phyloP scores from a whole-genome alignment of 345 rosid genomes.

The Bruguiera sexangula region DNA sequence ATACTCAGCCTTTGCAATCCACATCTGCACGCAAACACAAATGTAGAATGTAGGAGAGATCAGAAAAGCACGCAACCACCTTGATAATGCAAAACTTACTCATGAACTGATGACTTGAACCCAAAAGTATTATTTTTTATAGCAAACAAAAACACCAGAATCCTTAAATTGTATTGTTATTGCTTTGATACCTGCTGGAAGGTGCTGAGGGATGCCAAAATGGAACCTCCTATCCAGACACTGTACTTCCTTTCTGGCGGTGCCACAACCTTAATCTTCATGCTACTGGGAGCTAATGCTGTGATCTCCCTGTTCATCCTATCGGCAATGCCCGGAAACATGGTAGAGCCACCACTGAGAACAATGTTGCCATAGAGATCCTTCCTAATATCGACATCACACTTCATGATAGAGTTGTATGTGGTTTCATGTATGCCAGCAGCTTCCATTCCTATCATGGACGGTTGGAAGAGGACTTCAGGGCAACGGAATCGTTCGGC shows the following conservation, averaged over 20 bases:
- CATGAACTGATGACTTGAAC: background rate
- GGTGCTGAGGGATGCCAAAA: constrained; percentile 56
- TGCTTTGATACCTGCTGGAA: constrained; percentile 53
- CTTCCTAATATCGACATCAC: constrained; percentile 63
- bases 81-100: background rate
- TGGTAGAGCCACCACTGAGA: constrained; percentile 64
- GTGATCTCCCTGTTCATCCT: constrained; percentile 78
- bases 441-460: constrained; percentile 68
- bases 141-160: no score
- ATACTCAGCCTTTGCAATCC: constrained; percentile 68
- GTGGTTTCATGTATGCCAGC: constrained; percentile 58
- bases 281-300: constrained; percentile 62
- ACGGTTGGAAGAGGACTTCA: constrained; percentile 72
- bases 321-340: constrained; percentile 70
- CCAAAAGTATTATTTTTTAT: no score
- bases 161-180: no score
- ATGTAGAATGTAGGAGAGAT: constrained; percentile 2
- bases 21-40: constrained; percentile 49
- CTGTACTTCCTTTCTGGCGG: constrained; percentile 64
- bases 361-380: constrained; percentile 56
- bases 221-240: constrained; percentile 64
- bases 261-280: constrained; percentile 61
- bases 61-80: background rate
- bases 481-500: constrained; percentile 77
- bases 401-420: constrained; percentile 62